A percentile compares a stretch with the other conserved stretches of the same genome.
These are phyloP conservation scores for Globisporangium cylindrosporum DNA, from an alignment of 352 stramenopile species.

Conservation along the genomic window DNA sequence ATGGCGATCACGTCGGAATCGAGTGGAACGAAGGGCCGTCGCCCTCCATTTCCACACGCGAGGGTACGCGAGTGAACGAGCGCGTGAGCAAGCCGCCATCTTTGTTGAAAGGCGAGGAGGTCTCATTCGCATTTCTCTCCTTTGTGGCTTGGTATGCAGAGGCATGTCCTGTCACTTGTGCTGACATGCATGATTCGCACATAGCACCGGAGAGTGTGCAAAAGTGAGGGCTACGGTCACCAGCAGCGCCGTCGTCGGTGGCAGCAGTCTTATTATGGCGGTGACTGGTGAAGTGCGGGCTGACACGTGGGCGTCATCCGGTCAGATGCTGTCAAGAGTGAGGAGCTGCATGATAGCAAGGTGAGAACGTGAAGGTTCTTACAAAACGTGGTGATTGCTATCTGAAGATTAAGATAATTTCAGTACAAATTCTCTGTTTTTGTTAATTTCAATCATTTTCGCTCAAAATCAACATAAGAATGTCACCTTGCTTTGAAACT, in stretches of 20 bases:
- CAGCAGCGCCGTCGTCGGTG: not conserved
- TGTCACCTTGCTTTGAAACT: not conserved
- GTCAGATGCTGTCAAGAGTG: not conserved
- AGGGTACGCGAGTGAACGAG: not conserved
- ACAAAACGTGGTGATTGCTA: not conserved
- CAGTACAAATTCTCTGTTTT: not conserved
- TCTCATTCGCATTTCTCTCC: not conserved
- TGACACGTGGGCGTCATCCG: not conserved
- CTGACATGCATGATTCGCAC: not conserved
- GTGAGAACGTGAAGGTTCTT: not conserved
- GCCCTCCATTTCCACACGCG: not conserved
- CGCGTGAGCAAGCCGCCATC: not conserved
- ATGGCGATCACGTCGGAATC: conserved; percentile 2
- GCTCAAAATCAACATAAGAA: not conserved
- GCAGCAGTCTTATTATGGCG: not conserved
- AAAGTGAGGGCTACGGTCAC: not conserved
- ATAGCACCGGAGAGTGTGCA: not conserved
- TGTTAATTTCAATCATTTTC: not conserved
- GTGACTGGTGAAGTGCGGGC: not conserved
- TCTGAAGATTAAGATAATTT: not conserved
- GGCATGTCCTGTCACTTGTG: not conserved
- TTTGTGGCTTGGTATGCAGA: too few relatives aligned
- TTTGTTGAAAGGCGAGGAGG: not conserved
- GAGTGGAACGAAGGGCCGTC: not conserved
- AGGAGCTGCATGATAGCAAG: not conserved